Evolutionary conservation across 768 basidiomycete genomes (phyloP).

Genomic region (Serendipita sp.): DNA sequence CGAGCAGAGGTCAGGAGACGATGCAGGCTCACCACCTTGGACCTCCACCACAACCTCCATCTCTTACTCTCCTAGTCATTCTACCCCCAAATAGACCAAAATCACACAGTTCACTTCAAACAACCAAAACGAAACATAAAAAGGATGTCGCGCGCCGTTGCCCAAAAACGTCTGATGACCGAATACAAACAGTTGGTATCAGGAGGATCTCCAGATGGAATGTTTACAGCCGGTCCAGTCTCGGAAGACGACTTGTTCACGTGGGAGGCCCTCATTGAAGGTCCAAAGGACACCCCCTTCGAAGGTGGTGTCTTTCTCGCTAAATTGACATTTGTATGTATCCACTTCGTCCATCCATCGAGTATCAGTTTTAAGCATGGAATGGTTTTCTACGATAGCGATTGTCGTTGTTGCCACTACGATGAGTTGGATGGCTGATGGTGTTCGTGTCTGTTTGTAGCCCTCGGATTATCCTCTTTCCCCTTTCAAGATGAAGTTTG

Average conservation of each 20-base stretch:
- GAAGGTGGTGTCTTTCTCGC: conserved; percentile 94
- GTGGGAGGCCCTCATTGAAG: conserved; percentile 90
- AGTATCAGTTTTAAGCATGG: no score
- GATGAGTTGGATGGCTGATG: no score
- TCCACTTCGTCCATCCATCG: no score
- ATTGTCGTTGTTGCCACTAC: no score
- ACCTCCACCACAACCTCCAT: no score
- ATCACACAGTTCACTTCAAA: no score
- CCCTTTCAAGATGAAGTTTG: conserved; percentile 99
- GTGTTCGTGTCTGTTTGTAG: conserved; percentile 33
- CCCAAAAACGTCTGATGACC: conserved; percentile 76
- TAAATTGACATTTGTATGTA: conserved; percentile 76
- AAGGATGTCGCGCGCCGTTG: conserved; percentile 36
- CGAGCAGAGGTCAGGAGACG: no score
- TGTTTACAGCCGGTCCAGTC: conserved; percentile 82
- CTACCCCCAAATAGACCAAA: no score
- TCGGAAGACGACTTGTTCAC: conserved; percentile 89
- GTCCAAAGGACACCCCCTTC: conserved; percentile 89
- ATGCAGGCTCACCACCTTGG: no score
- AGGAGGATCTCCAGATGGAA: conserved; percentile 70
- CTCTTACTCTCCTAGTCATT: no score
- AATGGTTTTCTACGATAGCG: no score
- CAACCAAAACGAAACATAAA: no score
- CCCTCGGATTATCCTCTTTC: conserved; percentile 91
- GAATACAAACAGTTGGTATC: conserved; percentile 80